Base-by-base conservation (phyloP, 495 filamentous ascomycete genomes). In the Melanomma pulvis-pyrius region DNA sequence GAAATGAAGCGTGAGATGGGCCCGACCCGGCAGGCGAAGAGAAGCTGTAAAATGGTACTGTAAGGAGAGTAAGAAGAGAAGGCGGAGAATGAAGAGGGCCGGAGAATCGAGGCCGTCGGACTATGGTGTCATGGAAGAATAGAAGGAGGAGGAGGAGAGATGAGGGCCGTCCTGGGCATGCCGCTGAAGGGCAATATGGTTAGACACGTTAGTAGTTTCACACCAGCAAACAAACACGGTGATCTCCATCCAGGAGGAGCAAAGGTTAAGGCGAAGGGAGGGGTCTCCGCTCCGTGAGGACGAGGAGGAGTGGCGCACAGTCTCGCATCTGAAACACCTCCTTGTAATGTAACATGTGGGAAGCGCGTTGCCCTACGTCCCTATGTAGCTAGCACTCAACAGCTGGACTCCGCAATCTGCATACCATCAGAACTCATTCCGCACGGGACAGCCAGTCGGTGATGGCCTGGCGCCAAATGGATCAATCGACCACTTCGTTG, bases 51-150 rank as follows among this genome's bases (percentile, higher is more conserved):
- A 56, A 63, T 61, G 51, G 56, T 36, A 47, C 22, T 26, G 26
- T 26, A 62, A 68, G 68, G 69, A 69, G 51, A 59, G 68, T 53
- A 61, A 68, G 63, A 73, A 70, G 64, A 75, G 55, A 61, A 69
- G 71, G 34, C 54, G 39, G 25, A 69, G 62, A 68, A 39, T 58
- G 26, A 72, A 71, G n/a, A 48, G 19, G 24, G 26, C 39, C 39
- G 47, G 49, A 47, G 49, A 54, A 36, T 24, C 49, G 7, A 21
- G 8, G 46, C 47, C 12, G 47, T 48, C 36, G 48, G 19, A 29
- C 55, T 54, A 61, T 26, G 47, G 46, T 30, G 56, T 53, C 55
- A 61, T 61, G 64, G 36, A n/a, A 30, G 54, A 12, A 46, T 6
- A 9, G 57, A 55, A 26, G 29, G 55, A 39, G 28, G 46, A 24